phyloP scores from a whole-genome alignment of 75 land plant genomes.

The Pinus albicaulis region DNA sequence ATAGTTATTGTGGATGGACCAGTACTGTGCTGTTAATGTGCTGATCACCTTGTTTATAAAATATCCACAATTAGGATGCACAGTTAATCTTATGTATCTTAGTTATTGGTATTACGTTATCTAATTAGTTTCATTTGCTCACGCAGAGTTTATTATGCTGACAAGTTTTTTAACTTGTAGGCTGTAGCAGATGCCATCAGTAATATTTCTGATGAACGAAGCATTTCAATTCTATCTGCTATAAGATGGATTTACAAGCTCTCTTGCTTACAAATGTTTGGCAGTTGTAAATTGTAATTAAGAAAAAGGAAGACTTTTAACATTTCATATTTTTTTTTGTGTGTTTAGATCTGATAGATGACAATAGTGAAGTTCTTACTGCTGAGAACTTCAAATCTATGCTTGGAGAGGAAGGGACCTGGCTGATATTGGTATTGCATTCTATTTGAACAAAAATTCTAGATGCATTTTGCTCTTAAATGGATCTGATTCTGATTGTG shows the following conservation, averaged over 20 bases:
- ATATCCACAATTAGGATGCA: no score
- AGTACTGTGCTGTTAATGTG: no score
- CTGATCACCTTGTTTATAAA: no score
- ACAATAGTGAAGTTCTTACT: constrained; percentile 5
- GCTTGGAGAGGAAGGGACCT: background rate
- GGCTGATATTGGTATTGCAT: constrained; percentile 8
- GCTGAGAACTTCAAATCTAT: constrained; percentile 3
- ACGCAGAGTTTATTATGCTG: no score
- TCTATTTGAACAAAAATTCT: background rate
- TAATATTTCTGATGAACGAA: background rate
- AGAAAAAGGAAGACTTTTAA: background rate
- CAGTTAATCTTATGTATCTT: no score
- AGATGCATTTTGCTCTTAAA: background rate
- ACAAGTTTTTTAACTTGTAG: no score
- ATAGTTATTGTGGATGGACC: no score
- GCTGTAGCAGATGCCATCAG: background rate
- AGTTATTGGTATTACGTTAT: no score
- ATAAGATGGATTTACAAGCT: background rate
- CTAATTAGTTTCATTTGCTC: no score
- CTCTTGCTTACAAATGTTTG: no score
- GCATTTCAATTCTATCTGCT: background rate
- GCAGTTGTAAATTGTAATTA: no score
- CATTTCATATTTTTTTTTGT: background rate
- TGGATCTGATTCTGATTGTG: background rate
- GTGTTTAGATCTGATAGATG: background rate